Base-by-base conservation (phyloP, 352 stramenopile species). In the Pythium aristosporum region DNA sequence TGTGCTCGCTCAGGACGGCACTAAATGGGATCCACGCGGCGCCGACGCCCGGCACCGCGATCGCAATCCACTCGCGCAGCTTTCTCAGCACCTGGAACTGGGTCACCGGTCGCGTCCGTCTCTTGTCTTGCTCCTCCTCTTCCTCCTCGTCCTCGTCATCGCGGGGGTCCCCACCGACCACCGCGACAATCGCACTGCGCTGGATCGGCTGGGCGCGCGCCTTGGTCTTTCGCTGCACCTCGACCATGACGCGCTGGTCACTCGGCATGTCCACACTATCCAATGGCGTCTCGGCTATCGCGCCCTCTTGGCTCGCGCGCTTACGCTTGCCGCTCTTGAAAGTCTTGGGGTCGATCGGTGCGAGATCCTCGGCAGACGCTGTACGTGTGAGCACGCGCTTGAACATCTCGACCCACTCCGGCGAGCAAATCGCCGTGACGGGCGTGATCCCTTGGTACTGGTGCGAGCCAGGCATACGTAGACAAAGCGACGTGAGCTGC, bases 31-130 rank as follows among this genome's bases (percentile, higher is more conserved):
- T 61, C 61, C 61, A 67, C 21, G 39, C 61, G 32, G 52, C 53
- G 16, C 61, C 61, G 13, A 34, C 51, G 11, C 61, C 61, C 11
- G 61, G 51, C 5, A 67, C 61, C 3, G 39, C 61, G 23, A 67
- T 34, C 30, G 61, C 61, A 9, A 67, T 28, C 61, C 51, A 67
- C 12, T 23, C 61, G 16, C 59, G 50, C 21, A 67, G 42, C 18
- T 53, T 53, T 25, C 61, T 43, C n/a, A 68, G 18, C 8, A 68
- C 53, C n/a, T 68, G 61, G 16, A 47, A 68, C 3, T 41, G 34
- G 10, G 7, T 57, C 2, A 52, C 9, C 3, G 43, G 11, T n/a
- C 20, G 21, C 11, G 32, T 57, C 0, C 15, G 7, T 25, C 25
- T 13, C 5, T 32, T 25, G 21, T 50, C 21, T 15, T 16, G 12